Conservation (phyloP, 495 filamentous ascomycete species). For the Aspergillus heteromorphus region DNA sequence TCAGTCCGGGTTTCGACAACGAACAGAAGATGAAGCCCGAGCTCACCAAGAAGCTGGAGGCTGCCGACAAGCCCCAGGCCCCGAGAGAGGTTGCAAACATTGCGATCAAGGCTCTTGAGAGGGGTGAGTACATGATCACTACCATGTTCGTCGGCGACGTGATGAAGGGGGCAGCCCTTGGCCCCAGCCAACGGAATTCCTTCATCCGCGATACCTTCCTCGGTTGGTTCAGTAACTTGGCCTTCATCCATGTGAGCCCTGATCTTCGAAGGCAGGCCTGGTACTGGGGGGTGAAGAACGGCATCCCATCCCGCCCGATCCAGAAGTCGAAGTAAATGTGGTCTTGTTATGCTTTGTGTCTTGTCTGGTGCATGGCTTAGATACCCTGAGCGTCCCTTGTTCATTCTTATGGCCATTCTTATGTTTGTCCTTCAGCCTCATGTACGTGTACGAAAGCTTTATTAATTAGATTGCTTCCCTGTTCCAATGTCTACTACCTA, state of each 20-base stretch:
- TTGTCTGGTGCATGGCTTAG: constrained; percentile 17
- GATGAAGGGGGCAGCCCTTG: constrained; percentile 55
- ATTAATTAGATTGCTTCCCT: neutral
- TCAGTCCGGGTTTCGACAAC: constrained; percentile 64
- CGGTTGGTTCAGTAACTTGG: constrained; percentile 41
- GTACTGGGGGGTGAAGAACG: constrained; percentile 42
- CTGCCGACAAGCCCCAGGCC: constrained; percentile 71
- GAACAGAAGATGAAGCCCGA: constrained; percentile 80
- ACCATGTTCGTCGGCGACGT: constrained; percentile 59
- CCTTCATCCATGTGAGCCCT: constrained; percentile 38
- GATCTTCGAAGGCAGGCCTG: constrained; percentile 41
- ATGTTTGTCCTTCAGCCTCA: neutral
- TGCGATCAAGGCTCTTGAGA: constrained; percentile 70
- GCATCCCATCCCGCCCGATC: constrained; percentile 20
- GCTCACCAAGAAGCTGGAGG: constrained; percentile 76
- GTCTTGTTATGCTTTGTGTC: neutral
- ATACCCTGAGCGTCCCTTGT: constrained; percentile 16
- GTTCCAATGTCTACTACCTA: neutral
- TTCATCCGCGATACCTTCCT: constrained; percentile 36
- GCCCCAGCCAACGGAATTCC: constrained; percentile 38
- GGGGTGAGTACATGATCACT: constrained; percentile 70
- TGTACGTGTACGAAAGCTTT: constrained; percentile 1
- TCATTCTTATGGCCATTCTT: constrained; percentile 11
- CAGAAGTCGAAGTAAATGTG: neutral
- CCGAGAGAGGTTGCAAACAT: constrained; percentile 68